Evolutionary conservation across 208 protist genomes (phyloP), one percentile per base, ranked within the genome.

Genomic region (Acanthamoeba quina): DNA sequence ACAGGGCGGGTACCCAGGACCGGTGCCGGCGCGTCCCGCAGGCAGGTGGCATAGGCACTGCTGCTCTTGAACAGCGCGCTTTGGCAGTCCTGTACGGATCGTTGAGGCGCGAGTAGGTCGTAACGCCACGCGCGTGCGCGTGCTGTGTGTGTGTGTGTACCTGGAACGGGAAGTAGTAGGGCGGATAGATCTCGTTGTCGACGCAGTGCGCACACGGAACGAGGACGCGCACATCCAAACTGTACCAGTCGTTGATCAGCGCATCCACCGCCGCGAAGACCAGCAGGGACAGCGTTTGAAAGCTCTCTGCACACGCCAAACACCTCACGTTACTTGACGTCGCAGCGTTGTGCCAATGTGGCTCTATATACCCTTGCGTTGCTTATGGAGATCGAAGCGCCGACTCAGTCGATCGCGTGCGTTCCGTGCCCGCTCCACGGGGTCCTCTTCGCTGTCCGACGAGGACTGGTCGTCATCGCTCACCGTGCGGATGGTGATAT

Each of bases 241-340:
- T 68, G 52, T 89, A 89, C 80, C 80, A 92, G 31, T 92, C 88
- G 29, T 78, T 92, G 54, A 92, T 92, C 37, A 92, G 66, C 31
- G 88, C 44, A 29, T 92, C 88, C 44, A 92, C 52, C 37, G 88
- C 88, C 24, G 88, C 34, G 24, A 92, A 89, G 17, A 89, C 80
- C 17, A 89, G 49, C 26, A 89, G n/a, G 17, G 80, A 89, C 1
- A 89, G 31, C 10, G 56, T 58, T 64, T 89, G 80, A 24, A 89
- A 66, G 17, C 54, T 80, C 72, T 80, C 72, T 80, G 72, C 72
- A 41, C 15, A 26, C 29, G 6, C 64, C 60, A 66, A 10, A 21
- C 60, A 66, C 24, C 29, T 34, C 11, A 37, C 24, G 64, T 37
- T 11, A 17, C 64, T 70, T 24, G 58, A 26, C 64, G 60, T 29